Evolutionary conservation across 2,329 filamentous ascomycete species (phyloP), one percentile per base, ranked within the genome.

Genomic region (Apiospora malaysiana): DNA sequence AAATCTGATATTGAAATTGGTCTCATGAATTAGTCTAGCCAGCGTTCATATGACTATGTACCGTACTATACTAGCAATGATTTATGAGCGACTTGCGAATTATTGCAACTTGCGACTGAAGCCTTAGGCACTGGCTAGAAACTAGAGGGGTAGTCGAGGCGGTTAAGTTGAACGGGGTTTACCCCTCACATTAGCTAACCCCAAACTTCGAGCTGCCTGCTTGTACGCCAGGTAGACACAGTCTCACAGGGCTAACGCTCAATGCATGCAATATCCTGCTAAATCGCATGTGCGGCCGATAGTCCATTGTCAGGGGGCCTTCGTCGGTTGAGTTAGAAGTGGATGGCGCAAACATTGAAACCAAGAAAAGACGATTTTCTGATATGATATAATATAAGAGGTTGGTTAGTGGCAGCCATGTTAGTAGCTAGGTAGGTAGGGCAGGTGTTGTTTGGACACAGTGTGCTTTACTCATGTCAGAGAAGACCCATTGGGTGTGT

Each of bases 341-440:
- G 51, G 51, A 10, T 37, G 56, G 56, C 56, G 56, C 27, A 63
- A n/a, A 40, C 23, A 40, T 14, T 63, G 56, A 32, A 40, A 40
- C 56, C 32, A 63, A 32, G 27, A 59, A 59, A 59, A 37, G 18
- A 37, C 16, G 51, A 18, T 32, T 59, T 59, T 37, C 51, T 37
- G 51, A 59, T 59, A 59, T 27, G 51, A 59, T 32, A 59, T 25
- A 16, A 32, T 32, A 21, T 59, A 27, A 59, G 51, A 59, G 51
- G 27, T 63, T 63, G 56, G 51, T 63, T 63, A 32, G 51, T n/a
- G 51, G 32, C n/a, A 63, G 32, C 56, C 32, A 40, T 63, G 37
- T 63, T 40, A 63, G 32, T 63, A n/a, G n/a, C n/a, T n/a, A n/a
- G n/a, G n/a, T n/a, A n/a, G n/a, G 32, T n/a, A 32, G 21, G 56